Evolutionary conservation across 805 yeast species (phyloP).

Genomic region (Starmera dryadoides): DNA sequence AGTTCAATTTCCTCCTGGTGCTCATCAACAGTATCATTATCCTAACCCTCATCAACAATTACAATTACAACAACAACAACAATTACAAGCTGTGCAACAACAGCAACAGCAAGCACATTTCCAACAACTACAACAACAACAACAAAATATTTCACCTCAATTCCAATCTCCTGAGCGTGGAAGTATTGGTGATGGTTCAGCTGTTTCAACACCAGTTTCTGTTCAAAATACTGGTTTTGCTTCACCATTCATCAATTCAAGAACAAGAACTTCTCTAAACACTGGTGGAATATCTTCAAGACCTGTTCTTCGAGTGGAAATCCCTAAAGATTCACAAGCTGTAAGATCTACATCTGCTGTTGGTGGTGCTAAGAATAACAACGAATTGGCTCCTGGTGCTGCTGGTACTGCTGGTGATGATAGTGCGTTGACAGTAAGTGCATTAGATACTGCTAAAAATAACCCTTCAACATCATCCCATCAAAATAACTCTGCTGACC

Average conservation of each 20-base stretch:
- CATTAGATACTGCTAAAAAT: constrained; percentile 7
- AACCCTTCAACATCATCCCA: neutral
- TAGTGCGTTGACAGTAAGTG: constrained; percentile 8
- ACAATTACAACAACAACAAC: constrained; percentile 1
- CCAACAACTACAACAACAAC: constrained; percentile 2
- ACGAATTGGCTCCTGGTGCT: neutral
- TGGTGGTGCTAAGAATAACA: too few species aligned
- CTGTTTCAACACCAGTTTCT: constrained; percentile 6
- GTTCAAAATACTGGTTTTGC: neutral
- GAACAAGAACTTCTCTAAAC: constrained; percentile 16
- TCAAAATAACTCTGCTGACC: neutral
- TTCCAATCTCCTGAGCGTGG: constrained; percentile 1
- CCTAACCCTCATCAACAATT: neutral
- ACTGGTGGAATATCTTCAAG: constrained; percentile 16
- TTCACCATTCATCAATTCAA: constrained; percentile 3
- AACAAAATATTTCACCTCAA: constrained; percentile 3
- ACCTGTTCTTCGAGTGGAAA: constrained; percentile 20
- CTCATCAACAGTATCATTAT: too few species aligned
- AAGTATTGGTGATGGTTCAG: neutral
- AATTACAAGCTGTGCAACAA: constrained; percentile 1
- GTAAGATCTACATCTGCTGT: neutral
- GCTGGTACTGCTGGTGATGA: neutral
- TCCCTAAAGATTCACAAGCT: constrained; percentile 9
- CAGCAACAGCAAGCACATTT: constrained; percentile 3
- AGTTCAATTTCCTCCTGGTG: neutral